Conservation (phyloP, 2,329 filamentous ascomycete species). For the Fusarium aywerte region DNA sequence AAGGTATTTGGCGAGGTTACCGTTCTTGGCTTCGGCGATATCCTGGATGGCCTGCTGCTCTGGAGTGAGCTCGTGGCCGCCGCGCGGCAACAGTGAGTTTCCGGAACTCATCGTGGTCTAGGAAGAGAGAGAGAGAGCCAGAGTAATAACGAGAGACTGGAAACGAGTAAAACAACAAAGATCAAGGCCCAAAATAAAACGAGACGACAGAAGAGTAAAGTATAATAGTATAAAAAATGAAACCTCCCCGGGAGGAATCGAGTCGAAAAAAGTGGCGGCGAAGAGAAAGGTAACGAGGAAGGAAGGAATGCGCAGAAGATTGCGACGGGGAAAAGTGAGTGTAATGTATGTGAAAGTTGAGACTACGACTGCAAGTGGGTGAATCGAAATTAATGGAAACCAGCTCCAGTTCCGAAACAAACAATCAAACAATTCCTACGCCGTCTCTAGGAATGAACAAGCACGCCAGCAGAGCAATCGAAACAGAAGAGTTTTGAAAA, state of each 20-base stretch:
- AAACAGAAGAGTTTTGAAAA: conserved; percentile 28
- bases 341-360: conserved; percentile 29
- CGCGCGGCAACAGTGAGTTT: conserved; percentile 36
- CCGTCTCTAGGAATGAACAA: conserved; percentile 37
- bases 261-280: conserved; percentile 11
- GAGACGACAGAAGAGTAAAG: background rate
- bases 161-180: conserved; percentile 10
- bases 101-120: conserved; percentile 41
- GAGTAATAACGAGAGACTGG: conserved; percentile 1
- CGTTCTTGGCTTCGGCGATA: conserved; percentile 49
- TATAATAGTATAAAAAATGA: background rate
- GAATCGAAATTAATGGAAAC: conserved; percentile 22
- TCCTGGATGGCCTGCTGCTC: conserved; percentile 29
- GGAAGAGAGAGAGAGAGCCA: background rate
- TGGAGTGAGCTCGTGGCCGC: conserved; percentile 29
- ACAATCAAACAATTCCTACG: conserved; percentile 28
- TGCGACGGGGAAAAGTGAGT: conserved; percentile 18
- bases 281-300: conserved; percentile 20
- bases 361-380: too few species aligned
- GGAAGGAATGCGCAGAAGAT: conserved; percentile 1
- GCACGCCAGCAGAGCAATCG: conserved; percentile 19
- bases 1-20: conserved; percentile 69
- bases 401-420: conserved; percentile 36
- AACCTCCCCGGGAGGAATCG: conserved; percentile 37
- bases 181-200: conserved; percentile 12